phyloP scores from a whole-genome alignment of 176 grass and related monocot genomes.

The Lolium multiflorum region DNA sequence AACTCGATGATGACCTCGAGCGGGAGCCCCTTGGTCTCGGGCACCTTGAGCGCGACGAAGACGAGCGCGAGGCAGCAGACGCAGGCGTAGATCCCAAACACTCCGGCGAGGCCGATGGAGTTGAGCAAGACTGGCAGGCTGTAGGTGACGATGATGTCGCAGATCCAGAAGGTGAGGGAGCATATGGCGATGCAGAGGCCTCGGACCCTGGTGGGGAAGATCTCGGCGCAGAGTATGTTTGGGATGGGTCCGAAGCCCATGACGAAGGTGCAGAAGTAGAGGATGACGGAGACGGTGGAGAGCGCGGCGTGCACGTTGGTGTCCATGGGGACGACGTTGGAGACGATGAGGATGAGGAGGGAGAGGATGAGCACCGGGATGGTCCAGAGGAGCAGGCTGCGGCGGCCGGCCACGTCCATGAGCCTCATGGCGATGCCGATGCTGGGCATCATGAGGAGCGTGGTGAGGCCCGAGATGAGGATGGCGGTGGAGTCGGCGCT shows the following conservation, averaged over 20 bases:
- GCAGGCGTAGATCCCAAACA: conserved; percentile 70
- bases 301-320: conserved; percentile 60
- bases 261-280: conserved; percentile 90
- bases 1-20: conserved; percentile 89
- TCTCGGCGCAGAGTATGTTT: conserved; percentile 88
- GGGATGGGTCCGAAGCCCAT: conserved; percentile 94
- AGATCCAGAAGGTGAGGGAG: conserved; percentile 81
- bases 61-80: conserved; percentile 67
- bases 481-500: conserved; percentile 75
- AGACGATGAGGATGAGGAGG: conserved; percentile 54
- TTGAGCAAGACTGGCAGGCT: conserved; percentile 72
- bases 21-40: conserved; percentile 87
- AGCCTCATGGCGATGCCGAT: conserved; percentile 87
- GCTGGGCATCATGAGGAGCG: conserved; percentile 79
- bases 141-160: conserved; percentile 83
- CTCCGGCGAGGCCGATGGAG: conserved; percentile 59
- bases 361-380: conserved; percentile 68
- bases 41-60: conserved; percentile 74
- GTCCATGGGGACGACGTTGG: conserved; percentile 53
- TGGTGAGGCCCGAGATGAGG: conserved; percentile 73
- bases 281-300: conserved; percentile 66
- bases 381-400: conserved; percentile 68
- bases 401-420: conserved; percentile 82
- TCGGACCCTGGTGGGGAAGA: conserved; percentile 75
- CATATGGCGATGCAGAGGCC: conserved; percentile 81